These are phyloP conservation scores for Colletotrichum noveboracense DNA, from an alignment of 2,329 filamentous ascomycete genomes.

Conservation along the genomic window DNA sequence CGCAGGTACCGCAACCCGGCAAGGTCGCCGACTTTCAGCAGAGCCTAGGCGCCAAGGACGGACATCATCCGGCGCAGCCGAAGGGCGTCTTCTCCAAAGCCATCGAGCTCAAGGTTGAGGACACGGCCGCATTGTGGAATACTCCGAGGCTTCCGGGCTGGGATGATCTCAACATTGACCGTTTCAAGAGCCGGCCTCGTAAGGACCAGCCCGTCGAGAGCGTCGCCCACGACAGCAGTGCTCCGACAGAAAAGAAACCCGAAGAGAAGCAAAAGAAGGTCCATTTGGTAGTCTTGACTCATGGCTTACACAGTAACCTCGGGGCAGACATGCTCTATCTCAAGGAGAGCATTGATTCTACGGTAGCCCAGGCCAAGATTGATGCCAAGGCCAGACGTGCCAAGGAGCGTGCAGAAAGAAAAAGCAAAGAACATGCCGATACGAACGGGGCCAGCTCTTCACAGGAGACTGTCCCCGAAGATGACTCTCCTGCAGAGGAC, in stretches of 20 bases:
- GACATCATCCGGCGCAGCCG: constrained; percentile 64
- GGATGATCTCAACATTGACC: constrained; percentile 46
- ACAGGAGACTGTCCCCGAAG: background rate
- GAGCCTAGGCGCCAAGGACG: constrained; percentile 60
- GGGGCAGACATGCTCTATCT: constrained; percentile 96
- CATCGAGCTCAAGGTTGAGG: constrained; percentile 79
- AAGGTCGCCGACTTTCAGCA: constrained; percentile 79
- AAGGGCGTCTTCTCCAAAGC: constrained; percentile 87
- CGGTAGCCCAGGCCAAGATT: constrained; percentile 74
- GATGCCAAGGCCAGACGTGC: constrained; percentile 69
- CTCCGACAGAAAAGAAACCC: constrained; percentile 27
- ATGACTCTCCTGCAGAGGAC: background rate
- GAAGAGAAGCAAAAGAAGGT: constrained; percentile 74
- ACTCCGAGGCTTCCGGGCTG: constrained; percentile 80
- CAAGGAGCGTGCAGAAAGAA: constrained; percentile 46
- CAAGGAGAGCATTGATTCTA: constrained; percentile 94
- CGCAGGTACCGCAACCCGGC: constrained; percentile 66
- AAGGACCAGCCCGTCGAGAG: constrained; percentile 38
- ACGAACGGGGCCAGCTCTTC: background rate
- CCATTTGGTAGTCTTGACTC: constrained; percentile 90
- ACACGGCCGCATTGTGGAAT: constrained; percentile 91
- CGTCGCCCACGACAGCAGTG: constrained; percentile 31
- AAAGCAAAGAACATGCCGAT: constrained; percentile 10
- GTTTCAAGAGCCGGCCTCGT: constrained; percentile 24
- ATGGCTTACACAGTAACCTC: constrained; percentile 94